Evolutionary conservation across 768 basidiomycete genomes (phyloP).

Genomic region (Amanita phalloides): DNA sequence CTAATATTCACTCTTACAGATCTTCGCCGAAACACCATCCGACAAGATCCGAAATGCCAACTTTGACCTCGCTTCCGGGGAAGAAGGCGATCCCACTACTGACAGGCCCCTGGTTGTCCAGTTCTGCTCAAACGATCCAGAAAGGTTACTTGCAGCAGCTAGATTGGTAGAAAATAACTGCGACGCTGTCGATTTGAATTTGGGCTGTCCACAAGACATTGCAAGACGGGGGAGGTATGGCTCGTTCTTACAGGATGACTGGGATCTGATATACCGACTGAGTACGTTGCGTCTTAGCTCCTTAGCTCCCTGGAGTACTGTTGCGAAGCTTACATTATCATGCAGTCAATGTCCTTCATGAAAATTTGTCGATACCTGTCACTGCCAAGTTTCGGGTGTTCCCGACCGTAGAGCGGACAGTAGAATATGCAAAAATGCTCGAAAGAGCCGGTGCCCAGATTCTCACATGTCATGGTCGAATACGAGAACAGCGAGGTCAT

Average conservation of each 20-base stretch:
- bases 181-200: constrained; percentile 92
- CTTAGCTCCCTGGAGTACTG: not conserved
- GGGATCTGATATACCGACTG: constrained; percentile 77
- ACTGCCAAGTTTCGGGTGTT: constrained; percentile 96
- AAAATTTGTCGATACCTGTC: constrained; percentile 80
- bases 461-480: constrained; percentile 86
- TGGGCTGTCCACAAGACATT: constrained; percentile 94
- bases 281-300: constrained; percentile 32
- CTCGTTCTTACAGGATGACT: constrained; percentile 88
- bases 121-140: constrained; percentile 89
- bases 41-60: constrained; percentile 48
- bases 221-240: constrained; percentile 84
- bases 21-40: constrained; percentile 46
- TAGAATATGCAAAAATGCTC: constrained; percentile 93
- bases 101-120: constrained; percentile 88
- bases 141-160: constrained; percentile 69
- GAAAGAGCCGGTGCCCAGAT: constrained; percentile 94
- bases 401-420: constrained; percentile 73
- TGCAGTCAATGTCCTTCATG: constrained; percentile 78
- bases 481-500: constrained; percentile 87
- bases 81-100: constrained; percentile 66
- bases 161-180: constrained; percentile 65
- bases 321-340: not conserved
- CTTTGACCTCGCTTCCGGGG: constrained; percentile 60
- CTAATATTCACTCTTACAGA: constrained; percentile 24